phyloP scores from a whole-genome alignment of 257 asterid species.

The Marsdenia floribunda region DNA sequence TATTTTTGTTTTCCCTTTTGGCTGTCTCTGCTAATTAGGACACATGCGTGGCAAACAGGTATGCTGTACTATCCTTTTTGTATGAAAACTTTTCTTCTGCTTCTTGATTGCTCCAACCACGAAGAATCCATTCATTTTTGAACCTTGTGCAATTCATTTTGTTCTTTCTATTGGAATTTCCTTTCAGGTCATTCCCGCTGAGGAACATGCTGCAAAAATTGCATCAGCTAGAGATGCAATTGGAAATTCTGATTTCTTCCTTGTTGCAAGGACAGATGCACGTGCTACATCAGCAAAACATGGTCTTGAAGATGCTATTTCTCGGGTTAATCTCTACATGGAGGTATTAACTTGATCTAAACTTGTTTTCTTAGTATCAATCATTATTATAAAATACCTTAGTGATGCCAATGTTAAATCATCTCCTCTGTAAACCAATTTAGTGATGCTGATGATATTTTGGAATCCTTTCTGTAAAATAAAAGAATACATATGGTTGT shows the following conservation, averaged over 20 bases:
- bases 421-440: not conserved
- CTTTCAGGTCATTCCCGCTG: constrained; percentile 18
- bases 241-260: constrained; percentile 25
- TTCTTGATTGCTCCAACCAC: not conserved
- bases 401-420: no score
- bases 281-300: constrained; percentile 23
- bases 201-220: constrained; percentile 24
- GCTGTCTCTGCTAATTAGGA: constrained; percentile 1
- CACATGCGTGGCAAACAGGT: constrained; percentile 27
- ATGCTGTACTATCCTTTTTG: not conserved
- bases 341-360: constrained; percentile 12
- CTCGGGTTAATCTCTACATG: constrained; percentile 18
- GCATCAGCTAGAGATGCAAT: constrained; percentile 23
- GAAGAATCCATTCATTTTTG: not conserved
- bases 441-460: not conserved
- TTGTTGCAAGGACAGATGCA: constrained; percentile 25
- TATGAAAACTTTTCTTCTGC: not conserved
- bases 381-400: not conserved
- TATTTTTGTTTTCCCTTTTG: not conserved
- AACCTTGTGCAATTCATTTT: not conserved
- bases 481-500: no score
- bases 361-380: not conserved
- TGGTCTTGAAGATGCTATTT: constrained; percentile 21
- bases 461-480: not conserved
- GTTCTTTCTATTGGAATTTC: not conserved